Base-by-base conservation (phyloP, 129 eudicot species). In the Tagetes patula region DNA sequence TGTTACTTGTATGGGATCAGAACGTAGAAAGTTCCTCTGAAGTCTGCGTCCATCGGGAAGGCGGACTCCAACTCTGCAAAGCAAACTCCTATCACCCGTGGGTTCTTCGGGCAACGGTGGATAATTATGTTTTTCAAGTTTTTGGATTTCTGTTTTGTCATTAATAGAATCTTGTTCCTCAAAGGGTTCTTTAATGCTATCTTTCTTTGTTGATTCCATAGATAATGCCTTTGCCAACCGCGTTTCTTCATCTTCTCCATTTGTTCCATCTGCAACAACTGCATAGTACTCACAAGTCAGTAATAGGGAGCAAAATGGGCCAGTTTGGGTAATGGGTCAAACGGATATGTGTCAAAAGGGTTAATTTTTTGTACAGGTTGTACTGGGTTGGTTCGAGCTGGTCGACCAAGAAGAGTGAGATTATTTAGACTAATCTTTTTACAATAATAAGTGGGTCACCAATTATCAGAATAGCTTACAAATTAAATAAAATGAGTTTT, bases 21-120 rank as follows among this genome's bases (percentile, higher is more conserved):
- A 73, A 47, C 79, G 97, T 37, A 88, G 73, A 62, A 95, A 95
- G 82, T 82, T 95, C 77, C 97, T 85, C 77, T 95, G 97, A 79
- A 95, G 67, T 76, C 99, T 88, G 59, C 90, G 97, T 34, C 99
- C 99, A 74, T 95, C 91, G 37, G 97, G 99, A 39, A 95, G 89
- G 43, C 99, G 97, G 8, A 90, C 77, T 39, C 96, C 96, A 59
- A 95, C 94, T 49, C 96, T 85, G 75, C 99, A 95, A 71, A 88
- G 86, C 33, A 90, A 87, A 40, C 31, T 86, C 67, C 84, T 83
- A 41, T 90, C 99, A 39, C 74, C 89, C 49, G 82, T 86, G 7
- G 96, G 96, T 77, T 95, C 99, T 79, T 95, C 96, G 1, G 97
- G 97, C 56, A 95, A 77, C 49, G 88, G 91, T 39, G 89, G 90